These are phyloP conservation scores for Eucalyptus fibrosa DNA, from an alignment of 345 rosid species.

Conservation along the genomic window DNA sequence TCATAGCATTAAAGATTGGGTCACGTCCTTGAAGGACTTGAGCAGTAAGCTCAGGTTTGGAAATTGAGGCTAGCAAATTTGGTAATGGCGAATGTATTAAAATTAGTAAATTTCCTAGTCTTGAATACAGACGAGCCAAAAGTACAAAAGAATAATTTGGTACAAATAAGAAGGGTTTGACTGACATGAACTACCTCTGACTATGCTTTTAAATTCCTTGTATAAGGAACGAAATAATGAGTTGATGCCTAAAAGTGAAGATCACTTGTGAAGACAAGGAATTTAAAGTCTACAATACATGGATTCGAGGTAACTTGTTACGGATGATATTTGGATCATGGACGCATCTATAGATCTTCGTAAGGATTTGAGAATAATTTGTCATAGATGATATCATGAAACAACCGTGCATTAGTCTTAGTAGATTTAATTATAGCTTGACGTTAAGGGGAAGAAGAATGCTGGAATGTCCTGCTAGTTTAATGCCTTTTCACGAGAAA, in stretches of 20 bases:
- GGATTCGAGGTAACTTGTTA: neutral
- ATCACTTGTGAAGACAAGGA: neutral
- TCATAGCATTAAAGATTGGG: neutral
- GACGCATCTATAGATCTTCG: neutral
- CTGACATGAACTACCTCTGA: neutral
- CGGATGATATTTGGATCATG: neutral
- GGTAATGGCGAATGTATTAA: neutral
- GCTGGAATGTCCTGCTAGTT: neutral
- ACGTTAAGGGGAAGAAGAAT: neutral
- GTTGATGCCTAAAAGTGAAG: neutral
- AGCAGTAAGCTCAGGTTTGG: neutral
- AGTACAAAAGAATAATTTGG: neutral
- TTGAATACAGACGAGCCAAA: neutral
- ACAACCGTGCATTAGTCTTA: fast-evolving
- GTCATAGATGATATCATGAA: neutral
- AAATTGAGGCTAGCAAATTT: neutral
- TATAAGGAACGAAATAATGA: neutral
- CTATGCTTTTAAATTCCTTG: neutral
- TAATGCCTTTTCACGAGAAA: neutral
- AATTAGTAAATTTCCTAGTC: neutral
- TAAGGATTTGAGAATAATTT: neutral
- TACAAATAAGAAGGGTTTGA: neutral
- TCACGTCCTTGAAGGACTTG: neutral
- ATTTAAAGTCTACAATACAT: neutral
- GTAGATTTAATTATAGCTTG: neutral